A percentile compares a stretch with the other conserved stretches of the same genome.
These are phyloP conservation scores for Tuctoria greenei DNA, from an alignment of 176 grass and related monocot genomes.

Conservation along the genomic window DNA sequence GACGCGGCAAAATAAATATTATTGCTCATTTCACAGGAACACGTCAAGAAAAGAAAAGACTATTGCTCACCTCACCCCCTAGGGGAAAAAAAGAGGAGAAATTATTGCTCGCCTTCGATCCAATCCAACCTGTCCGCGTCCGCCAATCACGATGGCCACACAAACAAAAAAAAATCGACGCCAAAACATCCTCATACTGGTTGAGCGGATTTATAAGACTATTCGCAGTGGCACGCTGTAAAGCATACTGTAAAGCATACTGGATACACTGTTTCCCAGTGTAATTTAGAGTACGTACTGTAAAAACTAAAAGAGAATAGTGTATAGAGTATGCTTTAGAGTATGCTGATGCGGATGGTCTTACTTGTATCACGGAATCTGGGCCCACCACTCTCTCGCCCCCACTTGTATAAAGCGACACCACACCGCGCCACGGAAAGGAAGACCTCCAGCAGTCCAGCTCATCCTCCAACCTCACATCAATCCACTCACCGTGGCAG, in stretches of 20 bases:
- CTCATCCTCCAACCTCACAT: not conserved
- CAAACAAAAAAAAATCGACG: constrained; percentile 17
- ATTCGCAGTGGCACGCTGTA: too few relatives aligned
- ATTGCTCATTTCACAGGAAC: not conserved
- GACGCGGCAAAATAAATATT: too few relatives aligned
- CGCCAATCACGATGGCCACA: not conserved
- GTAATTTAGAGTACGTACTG: too few relatives aligned
- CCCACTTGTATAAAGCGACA: constrained; percentile 57
- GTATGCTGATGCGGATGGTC: too few relatives aligned
- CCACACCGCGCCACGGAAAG: not conserved
- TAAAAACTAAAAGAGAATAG: too few relatives aligned
- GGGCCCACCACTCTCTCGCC: constrained; percentile 35
- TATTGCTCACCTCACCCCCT: not conserved
- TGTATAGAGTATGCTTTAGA: too few relatives aligned
- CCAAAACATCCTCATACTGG: constrained; percentile 16
- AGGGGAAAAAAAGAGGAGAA: not conserved
- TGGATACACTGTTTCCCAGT: too few relatives aligned
- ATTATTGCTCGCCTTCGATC: not conserved
- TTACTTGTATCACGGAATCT: constrained; percentile 44
- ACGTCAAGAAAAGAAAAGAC: not conserved
- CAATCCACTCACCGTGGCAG: not conserved
- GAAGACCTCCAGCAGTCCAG: not conserved
- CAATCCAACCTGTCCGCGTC: constrained; percentile 27
- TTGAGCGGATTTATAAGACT: too few relatives aligned
- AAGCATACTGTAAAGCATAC: too few relatives aligned